Evolutionary conservation across 176 grass and related monocot species (phyloP).

Genomic region (Metroxylon sagu): DNA sequence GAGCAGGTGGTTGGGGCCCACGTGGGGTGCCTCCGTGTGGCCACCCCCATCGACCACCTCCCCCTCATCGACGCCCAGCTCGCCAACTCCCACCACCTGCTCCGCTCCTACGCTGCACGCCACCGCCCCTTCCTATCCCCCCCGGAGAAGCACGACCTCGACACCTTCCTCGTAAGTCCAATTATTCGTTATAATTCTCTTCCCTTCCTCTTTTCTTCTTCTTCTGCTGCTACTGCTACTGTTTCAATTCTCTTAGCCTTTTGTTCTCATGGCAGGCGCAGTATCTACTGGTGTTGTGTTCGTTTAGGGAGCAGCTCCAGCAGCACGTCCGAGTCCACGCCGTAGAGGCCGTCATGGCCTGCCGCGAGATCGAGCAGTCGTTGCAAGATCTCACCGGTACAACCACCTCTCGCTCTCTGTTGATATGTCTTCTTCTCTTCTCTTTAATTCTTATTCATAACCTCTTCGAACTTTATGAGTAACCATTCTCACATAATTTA

Average conservation of each 20-base stretch:
- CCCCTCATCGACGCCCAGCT: constrained; percentile 95
- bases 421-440: too few species aligned
- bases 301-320: constrained; percentile 97
- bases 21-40: constrained; percentile 91
- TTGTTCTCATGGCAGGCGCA: constrained; percentile 42
- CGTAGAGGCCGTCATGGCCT: constrained; percentile 99
- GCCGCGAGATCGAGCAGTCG: constrained; percentile 97
- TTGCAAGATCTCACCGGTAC: constrained; percentile 94
- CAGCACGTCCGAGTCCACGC: constrained; percentile 99
- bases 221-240: neutral
- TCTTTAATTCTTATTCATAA: too few species aligned
- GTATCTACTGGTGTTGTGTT: constrained; percentile 91
- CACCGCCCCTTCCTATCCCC: constrained; percentile 77
- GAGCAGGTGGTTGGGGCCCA: constrained; percentile 94
- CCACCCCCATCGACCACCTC: constrained; percentile 94
- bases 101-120: constrained; percentile 78
- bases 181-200: neutral
- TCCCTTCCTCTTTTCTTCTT: too few species aligned
- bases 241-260: too few species aligned
- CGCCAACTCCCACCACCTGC: constrained; percentile 61
- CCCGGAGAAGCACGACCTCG: constrained; percentile 94
- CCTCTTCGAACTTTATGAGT: too few species aligned
- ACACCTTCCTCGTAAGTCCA: constrained; percentile 73
- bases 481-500: too few species aligned
- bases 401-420: too few species aligned